These are phyloP conservation scores for Fusarium sp. DNA, from an alignment of 2,329 filamentous ascomycete genomes.

Conservation along the genomic window DNA sequence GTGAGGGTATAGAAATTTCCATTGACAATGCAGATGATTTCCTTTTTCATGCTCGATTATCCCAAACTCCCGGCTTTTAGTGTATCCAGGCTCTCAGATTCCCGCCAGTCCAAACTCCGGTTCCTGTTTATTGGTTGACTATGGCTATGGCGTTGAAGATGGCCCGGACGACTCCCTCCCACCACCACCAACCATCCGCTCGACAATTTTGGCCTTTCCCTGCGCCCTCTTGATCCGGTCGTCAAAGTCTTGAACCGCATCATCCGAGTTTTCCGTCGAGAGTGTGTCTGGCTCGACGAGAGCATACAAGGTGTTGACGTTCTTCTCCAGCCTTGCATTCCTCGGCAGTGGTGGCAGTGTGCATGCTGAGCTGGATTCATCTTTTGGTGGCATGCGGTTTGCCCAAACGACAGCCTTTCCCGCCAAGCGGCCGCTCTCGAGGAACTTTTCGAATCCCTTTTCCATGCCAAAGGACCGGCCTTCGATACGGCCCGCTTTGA, in stretches of 20 bases:
- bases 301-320: constrained; percentile 79
- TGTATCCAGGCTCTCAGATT: not conserved
- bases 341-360: constrained; percentile 58
- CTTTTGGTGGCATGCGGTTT: constrained; percentile 66
- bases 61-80: not conserved
- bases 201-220: constrained; percentile 87
- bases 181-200: constrained; percentile 66
- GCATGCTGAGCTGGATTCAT: constrained; percentile 3
- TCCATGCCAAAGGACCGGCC: constrained; percentile 91
- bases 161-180: constrained; percentile 31
- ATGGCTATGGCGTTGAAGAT: constrained; percentile 4
- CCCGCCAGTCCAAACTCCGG: constrained; percentile 16
- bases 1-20: constrained; percentile 46
- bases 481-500: constrained; percentile 83
- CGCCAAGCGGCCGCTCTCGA: constrained; percentile 81
- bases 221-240: constrained; percentile 86
- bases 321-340: constrained; percentile 79
- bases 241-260: constrained; percentile 91
- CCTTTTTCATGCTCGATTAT: constrained; percentile 22
- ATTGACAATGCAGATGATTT: constrained; percentile 47
- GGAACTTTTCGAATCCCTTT: constrained; percentile 93
- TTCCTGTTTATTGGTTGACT: not conserved
- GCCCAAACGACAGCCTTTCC: constrained; percentile 88
- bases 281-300: constrained; percentile 83
- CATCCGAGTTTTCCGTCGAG: constrained; percentile 85